These are phyloP conservation scores for Mucor piriformis DNA, from an alignment of 371 early-diverging fungal genomes.

Conservation along the genomic window DNA sequence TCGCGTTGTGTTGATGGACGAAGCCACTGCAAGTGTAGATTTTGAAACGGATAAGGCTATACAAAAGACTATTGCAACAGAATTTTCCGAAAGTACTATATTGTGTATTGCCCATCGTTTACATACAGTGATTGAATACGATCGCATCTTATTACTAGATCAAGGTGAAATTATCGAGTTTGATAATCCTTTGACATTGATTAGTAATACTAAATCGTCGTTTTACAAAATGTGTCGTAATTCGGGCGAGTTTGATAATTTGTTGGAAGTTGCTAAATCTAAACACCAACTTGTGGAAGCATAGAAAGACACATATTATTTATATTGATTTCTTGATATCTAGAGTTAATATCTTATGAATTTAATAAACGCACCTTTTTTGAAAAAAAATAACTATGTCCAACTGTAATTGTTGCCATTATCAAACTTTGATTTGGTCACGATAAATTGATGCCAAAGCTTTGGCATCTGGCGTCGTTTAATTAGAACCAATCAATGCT, in stretches of 20 bases:
- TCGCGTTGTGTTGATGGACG: conserved; percentile 57
- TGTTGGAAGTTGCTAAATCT: neutral
- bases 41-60: conserved; percentile 67
- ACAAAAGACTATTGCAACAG: conserved; percentile 65
- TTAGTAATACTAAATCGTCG: conserved; percentile 41
- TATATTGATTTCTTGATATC: no score
- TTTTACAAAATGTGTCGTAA: conserved; percentile 74
- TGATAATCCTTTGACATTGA: conserved; percentile 53
- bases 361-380: no score
- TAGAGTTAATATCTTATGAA: no score
- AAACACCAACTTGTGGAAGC: conserved; percentile 3
- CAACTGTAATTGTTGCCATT: no score
- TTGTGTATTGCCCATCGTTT: conserved; percentile 86
- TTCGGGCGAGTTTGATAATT: conserved; percentile 67
- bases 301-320: neutral
- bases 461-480: no score
- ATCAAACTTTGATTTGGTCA: no score
- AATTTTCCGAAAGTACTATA: conserved; percentile 70
- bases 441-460: no score
- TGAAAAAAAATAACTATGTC: no score
- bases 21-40: conserved; percentile 86
- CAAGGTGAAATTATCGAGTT: conserved; percentile 76
- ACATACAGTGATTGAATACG: conserved; percentile 82
- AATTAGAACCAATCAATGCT: neutral
- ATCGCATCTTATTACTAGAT: conserved; percentile 81